Base-by-base conservation (phyloP, 2,329 filamentous ascomycete genomes). In the Colletotrichum orbiculare region DNA sequence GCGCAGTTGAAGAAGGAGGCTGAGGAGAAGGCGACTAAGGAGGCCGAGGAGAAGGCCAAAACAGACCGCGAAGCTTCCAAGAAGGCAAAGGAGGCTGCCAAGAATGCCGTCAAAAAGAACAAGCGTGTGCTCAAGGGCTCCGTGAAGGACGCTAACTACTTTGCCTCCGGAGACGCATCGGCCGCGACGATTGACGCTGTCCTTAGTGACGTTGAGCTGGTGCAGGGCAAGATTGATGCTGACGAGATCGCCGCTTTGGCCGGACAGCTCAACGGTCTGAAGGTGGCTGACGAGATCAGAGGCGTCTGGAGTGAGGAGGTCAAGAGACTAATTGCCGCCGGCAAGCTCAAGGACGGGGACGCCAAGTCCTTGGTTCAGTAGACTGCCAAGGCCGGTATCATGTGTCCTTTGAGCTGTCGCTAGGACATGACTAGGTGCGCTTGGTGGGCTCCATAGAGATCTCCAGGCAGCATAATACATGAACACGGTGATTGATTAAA, bases 61-160 rank as follows among this genome's bases (percentile, higher is more conserved):
- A 87, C 85, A 6, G 89, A 93, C 63, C 92, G 91, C 71, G 94
- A 95, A 71, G 87, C 91, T 69, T 83, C 83, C 74, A 99, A 98
- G 89, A 99, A 99, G 87, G 91, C 92, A 67, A 99, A 98, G 85
- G 96, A 99, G 81, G 95, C 95, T 2, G 96, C 96, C 64, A 99
- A 99, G 89, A 97, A 94, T 75, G 96, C 96, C 12, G 91, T 96
- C 74, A 99, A 99, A 91, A 99, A 99, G 92, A 99, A 99, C 88
- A 97, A 97, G 88, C 93, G 96, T 85, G 91, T 98, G 52, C 89
- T 99, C 73, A 94, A 96, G 80, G 90, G 89, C 68, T 94, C 92
- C 70, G 92, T 95, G 81, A 99, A 99, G 87, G 96, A 99, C 71
- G 94, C 92, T 74, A 97, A 97, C 86, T 99, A 99, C 89, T 97